phyloP scores from a whole-genome alignment of 768 basidiomycete species.

The Tremella mesenterica region DNA sequence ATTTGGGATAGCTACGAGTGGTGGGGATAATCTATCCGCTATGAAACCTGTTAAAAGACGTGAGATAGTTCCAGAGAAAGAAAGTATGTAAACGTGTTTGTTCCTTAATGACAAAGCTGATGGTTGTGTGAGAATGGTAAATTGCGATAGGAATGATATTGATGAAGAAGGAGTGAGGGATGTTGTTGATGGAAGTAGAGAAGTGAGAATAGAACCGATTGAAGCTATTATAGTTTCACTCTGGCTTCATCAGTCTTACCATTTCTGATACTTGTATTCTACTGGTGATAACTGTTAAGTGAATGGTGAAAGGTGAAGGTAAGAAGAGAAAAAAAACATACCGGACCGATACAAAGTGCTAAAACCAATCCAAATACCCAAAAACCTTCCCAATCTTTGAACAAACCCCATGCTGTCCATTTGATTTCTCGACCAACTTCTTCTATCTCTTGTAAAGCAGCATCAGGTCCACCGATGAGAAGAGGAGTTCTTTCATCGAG shows the following conservation, averaged over 20 bases:
- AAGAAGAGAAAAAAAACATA: too few relatives aligned
- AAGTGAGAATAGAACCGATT: constrained; percentile 42
- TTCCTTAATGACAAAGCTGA: constrained; percentile 29
- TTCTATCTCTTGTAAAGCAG: constrained; percentile 38
- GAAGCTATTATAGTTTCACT: constrained; percentile 41
- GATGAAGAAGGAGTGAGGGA: background rate
- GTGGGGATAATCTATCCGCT: constrained; percentile 39
- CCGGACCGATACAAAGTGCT: constrained; percentile 42
- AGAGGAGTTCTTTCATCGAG: constrained; percentile 40
- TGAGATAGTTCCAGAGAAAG: constrained; percentile 36
- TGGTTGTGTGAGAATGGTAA: constrained; percentile 8
- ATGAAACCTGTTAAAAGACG: constrained; percentile 34
- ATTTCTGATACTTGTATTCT: background rate
- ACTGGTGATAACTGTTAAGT: too few relatives aligned
- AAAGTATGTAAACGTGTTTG: constrained; percentile 41
- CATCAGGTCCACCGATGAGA: constrained; percentile 41
- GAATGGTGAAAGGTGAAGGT: too few relatives aligned
- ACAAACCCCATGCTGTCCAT: constrained; percentile 30
- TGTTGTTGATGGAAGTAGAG: constrained; percentile 28
- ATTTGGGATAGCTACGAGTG: constrained; percentile 16
- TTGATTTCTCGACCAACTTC: constrained; percentile 23
- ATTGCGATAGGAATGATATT: constrained; percentile 1
- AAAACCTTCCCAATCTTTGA: constrained; percentile 38
- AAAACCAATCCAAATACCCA: constrained; percentile 41
- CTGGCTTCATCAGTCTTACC: constrained; percentile 13